Percentiles rank a stretch among this genome's conserved stretches.
These are phyloP conservation scores for Sphagnurus paluster DNA, from an alignment of 1,284 basidiomycete genomes.

Conservation along the genomic window DNA sequence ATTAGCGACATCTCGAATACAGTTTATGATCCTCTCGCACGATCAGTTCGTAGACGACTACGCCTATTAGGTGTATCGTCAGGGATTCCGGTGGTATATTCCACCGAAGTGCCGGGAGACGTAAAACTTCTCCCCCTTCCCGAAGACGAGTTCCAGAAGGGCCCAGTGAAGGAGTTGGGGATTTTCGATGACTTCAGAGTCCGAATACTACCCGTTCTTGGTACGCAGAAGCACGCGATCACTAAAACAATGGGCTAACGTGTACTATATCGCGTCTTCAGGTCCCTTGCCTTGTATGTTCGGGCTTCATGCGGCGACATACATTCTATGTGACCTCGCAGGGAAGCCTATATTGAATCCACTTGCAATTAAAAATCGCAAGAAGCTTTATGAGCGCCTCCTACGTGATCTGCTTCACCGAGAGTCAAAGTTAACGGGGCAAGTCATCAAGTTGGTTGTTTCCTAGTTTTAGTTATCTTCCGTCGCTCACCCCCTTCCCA, in stretches of 20 bases:
- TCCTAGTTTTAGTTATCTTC: neutral
- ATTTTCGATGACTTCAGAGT: slow-evolving; percentile 95
- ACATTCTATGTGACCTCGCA: slow-evolving; percentile 82
- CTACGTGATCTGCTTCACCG: slow-evolving; percentile 73
- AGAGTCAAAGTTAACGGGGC: slow-evolving; percentile 65
- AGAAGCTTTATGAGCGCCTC: slow-evolving; percentile 83
- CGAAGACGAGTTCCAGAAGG: slow-evolving; percentile 91
- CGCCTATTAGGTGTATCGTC: slow-evolving; percentile 67
- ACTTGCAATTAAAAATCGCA: slow-evolving; percentile 79
- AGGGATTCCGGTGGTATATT: slow-evolving; percentile 94
- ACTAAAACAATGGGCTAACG: neutral
- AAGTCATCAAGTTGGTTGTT: slow-evolving; percentile 49
- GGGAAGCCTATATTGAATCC: slow-evolving; percentile 82
- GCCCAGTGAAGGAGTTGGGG: slow-evolving; percentile 87
- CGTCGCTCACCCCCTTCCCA: neutral
- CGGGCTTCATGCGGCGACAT: slow-evolving; percentile 86
- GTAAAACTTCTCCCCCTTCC: slow-evolving; percentile 88
- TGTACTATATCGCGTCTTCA: slow-evolving; percentile 22
- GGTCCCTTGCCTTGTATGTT: slow-evolving; percentile 87
- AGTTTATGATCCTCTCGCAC: slow-evolving; percentile 93
- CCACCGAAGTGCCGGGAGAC: slow-evolving; percentile 89
- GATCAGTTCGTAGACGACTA: slow-evolving; percentile 83
- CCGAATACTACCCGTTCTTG: slow-evolving; percentile 85
- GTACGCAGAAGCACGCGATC: too few relatives aligned
- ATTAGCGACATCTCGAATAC: slow-evolving; percentile 94